phyloP scores from a whole-genome alignment of 1,284 basidiomycete species.

The Mycosarcoma mackinlayi region DNA sequence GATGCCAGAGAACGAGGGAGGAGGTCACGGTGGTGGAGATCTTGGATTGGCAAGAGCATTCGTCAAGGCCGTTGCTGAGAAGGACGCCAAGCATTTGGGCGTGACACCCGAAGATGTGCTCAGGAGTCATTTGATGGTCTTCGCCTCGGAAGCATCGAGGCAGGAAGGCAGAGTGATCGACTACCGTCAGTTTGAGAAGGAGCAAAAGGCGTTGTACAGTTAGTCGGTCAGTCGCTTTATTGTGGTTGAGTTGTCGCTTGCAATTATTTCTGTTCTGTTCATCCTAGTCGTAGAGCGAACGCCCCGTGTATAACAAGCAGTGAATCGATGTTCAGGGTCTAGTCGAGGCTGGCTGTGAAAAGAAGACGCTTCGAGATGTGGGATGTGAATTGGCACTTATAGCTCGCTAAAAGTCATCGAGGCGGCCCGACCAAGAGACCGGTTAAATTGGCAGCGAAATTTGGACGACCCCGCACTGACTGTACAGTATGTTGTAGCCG shows the following conservation, averaged over 20 bases:
- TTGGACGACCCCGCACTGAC: constrained; percentile 8
- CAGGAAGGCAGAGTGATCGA: constrained; percentile 29
- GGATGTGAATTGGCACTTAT: constrained; percentile 10
- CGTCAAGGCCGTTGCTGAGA: constrained; percentile 38
- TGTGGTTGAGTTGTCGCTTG: background rate
- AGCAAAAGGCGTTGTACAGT: constrained; percentile 30
- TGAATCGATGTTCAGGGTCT: constrained; percentile 9
- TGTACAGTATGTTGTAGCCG: background rate
- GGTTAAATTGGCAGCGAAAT: constrained; percentile 4
- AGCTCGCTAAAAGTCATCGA: constrained; percentile 29
- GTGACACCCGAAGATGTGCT: constrained; percentile 39
- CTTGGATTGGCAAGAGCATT: constrained; percentile 37
- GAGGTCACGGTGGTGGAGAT: constrained; percentile 39
- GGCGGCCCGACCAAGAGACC: constrained; percentile 16
- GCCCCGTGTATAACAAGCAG: no score
- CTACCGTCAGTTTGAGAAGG: constrained; percentile 23
- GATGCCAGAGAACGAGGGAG: constrained; percentile 28
- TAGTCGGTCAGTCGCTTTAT: no score
- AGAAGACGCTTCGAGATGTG: background rate
- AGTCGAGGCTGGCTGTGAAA: constrained; percentile 8
- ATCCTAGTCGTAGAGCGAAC: background rate
- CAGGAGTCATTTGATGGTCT: constrained; percentile 40
- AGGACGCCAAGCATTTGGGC: constrained; percentile 30
- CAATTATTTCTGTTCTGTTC: background rate
- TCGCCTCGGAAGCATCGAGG: constrained; percentile 24